A percentile compares a stretch with the other conserved stretches of the same genome.
These are phyloP conservation scores for Yamagishiella unicocca DNA, from an alignment of 139 green algal genomes.

Conservation along the genomic window DNA sequence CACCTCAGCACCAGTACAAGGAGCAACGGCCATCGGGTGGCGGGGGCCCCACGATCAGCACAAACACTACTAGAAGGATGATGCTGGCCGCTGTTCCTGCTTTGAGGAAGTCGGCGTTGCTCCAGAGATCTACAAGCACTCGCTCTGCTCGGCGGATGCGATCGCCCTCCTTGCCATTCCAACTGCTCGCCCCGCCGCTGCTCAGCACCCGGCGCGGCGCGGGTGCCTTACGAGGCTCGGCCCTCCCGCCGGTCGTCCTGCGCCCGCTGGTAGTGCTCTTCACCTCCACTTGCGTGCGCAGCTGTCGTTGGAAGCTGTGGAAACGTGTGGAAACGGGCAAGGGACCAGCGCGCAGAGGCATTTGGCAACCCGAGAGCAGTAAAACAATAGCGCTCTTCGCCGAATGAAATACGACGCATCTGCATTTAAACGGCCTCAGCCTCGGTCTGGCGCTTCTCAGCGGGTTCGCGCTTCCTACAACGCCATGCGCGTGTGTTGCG, in stretches of 20 bases:
- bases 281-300: constrained; percentile 30
- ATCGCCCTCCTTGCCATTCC: constrained; percentile 31
- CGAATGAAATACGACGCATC: no score
- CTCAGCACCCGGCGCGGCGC: not conserved
- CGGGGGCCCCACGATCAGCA: constrained; percentile 18
- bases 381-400: no score
- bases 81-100: not conserved
- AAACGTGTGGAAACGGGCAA: no score
- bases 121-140: constrained; percentile 36
- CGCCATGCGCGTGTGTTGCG: not conserved
- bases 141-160: constrained; percentile 34
- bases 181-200: not conserved
- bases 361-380: no score
- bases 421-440: not conserved
- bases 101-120: constrained; percentile 46
- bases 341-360: no score
- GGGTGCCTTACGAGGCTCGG: not conserved
- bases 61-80: constrained; percentile 16
- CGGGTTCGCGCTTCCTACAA: not conserved
- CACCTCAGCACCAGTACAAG: constrained; percentile 24
- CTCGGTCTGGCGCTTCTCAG: not conserved
- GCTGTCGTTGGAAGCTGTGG: constrained; percentile 31
- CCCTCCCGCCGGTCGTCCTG: not conserved
- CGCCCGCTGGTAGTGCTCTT: not conserved
- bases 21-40: constrained; percentile 29